Percentiles rank a stretch among this genome's conserved stretches.
Conservation (phyloP, 495 filamentous ascomycete genomes). For the Aspergillus steynii region DNA sequence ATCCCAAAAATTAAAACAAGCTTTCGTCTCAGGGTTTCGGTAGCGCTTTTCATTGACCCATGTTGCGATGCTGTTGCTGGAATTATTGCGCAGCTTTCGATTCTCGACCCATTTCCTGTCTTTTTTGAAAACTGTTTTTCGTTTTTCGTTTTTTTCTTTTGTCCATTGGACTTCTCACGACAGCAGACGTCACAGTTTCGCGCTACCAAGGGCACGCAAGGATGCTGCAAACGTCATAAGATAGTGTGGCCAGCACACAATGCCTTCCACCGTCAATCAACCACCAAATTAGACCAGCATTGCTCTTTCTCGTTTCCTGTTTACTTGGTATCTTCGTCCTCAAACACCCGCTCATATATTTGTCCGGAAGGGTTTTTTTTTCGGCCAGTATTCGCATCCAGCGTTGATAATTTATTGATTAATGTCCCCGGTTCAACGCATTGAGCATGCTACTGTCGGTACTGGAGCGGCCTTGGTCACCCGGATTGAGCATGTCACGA, state of each 20-base stretch:
- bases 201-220: background rate
- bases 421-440: conserved; percentile 49
- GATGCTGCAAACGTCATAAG: background rate
- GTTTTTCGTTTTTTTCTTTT: background rate
- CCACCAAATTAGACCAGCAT: conserved; percentile 4
- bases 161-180: background rate
- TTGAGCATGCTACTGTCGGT: conserved; percentile 60
- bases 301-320: background rate
- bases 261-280: conserved; percentile 10
- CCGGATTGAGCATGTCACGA: conserved; percentile 52
- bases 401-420: conserved; percentile 19
- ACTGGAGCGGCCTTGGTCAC: conserved; percentile 49
- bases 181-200: background rate
- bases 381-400: background rate
- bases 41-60: background rate
- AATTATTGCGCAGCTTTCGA: background rate
- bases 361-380: background rate
- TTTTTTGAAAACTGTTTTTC: background rate
- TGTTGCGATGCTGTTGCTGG: background rate
- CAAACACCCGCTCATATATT: background rate
- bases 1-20: background rate
- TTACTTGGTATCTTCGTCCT: background rate
- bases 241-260: conserved; percentile 28
- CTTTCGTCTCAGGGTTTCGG: background rate
- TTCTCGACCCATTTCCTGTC: background rate